Conservation (phyloP, 306 rosid species). For the Malus fusca region DNA sequence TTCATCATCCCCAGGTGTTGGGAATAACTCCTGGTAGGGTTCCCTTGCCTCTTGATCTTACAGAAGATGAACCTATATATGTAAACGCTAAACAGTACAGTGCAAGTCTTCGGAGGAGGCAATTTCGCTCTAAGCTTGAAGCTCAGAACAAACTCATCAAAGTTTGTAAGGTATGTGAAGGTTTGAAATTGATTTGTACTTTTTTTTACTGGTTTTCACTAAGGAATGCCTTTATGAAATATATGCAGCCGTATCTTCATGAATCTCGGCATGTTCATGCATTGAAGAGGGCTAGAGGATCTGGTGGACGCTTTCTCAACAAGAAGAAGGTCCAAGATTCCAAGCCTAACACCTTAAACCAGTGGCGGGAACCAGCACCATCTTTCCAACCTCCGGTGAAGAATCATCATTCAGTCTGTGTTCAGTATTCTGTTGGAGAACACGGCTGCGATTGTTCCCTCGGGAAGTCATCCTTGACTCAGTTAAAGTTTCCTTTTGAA, state of each 20-base stretch:
- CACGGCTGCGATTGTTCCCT: conserved; percentile 18
- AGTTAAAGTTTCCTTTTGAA: neutral
- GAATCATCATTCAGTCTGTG: conserved; percentile 17
- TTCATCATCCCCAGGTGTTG: conserved; percentile 35
- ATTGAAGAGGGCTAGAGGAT: conserved; percentile 60
- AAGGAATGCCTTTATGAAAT: neutral
- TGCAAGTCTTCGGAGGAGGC: conserved; percentile 28
- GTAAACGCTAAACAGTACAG: conserved; percentile 33
- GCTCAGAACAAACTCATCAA: conserved; percentile 30
- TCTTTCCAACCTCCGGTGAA: conserved; percentile 29
- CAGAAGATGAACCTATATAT: conserved; percentile 39
- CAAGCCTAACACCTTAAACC: conserved; percentile 14
- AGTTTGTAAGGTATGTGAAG: conserved; percentile 17
- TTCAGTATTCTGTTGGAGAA: conserved; percentile 16
- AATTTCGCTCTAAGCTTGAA: conserved; percentile 33
- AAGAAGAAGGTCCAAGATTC: conserved; percentile 32
- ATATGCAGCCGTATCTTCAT: conserved; percentile 68
- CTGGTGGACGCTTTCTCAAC: conserved; percentile 69
- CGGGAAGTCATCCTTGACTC: neutral
- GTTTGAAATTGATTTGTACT: neutral
- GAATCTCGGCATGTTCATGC: conserved; percentile 77
- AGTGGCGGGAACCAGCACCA: conserved; percentile 32
- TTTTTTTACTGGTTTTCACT: neutral
- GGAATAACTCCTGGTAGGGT: conserved; percentile 40
- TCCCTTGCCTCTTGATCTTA: conserved; percentile 43